Evolutionary conservation across 257 asterid species (phyloP).

Genomic region (Fraxinus anomala): DNA sequence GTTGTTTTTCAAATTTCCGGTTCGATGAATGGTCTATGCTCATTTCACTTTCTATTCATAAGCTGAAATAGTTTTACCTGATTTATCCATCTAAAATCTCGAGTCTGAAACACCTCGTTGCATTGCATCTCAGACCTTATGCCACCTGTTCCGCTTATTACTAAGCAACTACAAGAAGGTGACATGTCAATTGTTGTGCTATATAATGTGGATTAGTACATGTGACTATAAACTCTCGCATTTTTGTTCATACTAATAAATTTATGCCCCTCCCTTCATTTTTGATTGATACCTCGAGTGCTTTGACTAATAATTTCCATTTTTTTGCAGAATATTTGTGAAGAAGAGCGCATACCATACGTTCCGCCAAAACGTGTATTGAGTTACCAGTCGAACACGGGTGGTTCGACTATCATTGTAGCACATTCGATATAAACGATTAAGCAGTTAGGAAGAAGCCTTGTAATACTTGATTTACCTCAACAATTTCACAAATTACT

Average conservation of each 20-base stretch:
- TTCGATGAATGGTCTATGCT: neutral
- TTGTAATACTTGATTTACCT: neutral
- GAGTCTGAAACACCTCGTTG: slow-evolving; percentile 8
- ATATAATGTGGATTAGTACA: too few relatives aligned
- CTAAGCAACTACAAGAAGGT: neutral
- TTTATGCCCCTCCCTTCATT: neutral
- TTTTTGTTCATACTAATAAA: too few relatives aligned
- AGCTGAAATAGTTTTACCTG: neutral
- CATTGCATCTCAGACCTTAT: neutral
- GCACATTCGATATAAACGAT: neutral
- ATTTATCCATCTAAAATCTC: neutral
- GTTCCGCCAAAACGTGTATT: slow-evolving; percentile 71
- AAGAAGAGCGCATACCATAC: slow-evolving; percentile 69
- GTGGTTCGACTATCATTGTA: neutral
- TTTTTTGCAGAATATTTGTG: slow-evolving; percentile 68
- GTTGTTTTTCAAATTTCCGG: neutral
- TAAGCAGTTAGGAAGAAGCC: neutral
- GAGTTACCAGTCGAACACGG: slow-evolving; percentile 23
- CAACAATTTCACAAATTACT: too few relatives aligned
- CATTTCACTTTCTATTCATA: too few relatives aligned
- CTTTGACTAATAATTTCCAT: neutral
- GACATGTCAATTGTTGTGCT: too few relatives aligned
- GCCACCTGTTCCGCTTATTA: neutral
- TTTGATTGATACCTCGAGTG: neutral
- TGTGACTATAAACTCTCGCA: too few relatives aligned